These are phyloP conservation scores for Iris pallida DNA, from an alignment of 116 monocot genomes.

Conservation along the genomic window DNA sequence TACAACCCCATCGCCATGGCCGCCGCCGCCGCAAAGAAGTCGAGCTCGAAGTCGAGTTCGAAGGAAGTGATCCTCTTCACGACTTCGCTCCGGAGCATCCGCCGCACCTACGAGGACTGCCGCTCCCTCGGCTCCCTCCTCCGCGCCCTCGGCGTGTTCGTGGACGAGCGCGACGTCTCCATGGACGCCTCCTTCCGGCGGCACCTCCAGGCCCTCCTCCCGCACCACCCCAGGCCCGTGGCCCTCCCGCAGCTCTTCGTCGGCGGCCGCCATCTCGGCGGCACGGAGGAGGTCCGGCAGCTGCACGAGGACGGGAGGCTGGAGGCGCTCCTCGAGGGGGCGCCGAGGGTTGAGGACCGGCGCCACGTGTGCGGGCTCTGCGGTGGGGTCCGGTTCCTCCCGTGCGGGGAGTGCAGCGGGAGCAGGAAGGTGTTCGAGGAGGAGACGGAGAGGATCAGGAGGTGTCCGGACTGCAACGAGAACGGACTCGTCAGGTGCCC, in stretches of 20 bases:
- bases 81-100: conserved; percentile 22
- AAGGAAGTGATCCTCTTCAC: conserved; percentile 15
- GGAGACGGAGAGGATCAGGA: conserved; percentile 24
- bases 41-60: neutral
- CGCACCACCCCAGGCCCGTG: neutral
- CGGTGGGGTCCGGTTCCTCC: conserved; percentile 43
- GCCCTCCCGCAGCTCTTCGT: conserved; percentile 46
- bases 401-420: conserved; percentile 37
- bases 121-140: conserved; percentile 18
- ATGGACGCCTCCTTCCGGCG: conserved; percentile 26
- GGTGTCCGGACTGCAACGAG: conserved; percentile 48
- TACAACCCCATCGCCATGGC: too few relatives aligned
- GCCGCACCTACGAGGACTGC: conserved; percentile 35
- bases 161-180: conserved; percentile 24
- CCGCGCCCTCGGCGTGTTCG: conserved; percentile 18
- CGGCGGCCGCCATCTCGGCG: conserved; percentile 25
- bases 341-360: conserved; percentile 29
- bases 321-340: conserved; percentile 33
- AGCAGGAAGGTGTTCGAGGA: conserved; percentile 49
- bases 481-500: conserved; percentile 56
- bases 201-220: conserved; percentile 31
- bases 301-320: conserved; percentile 46
- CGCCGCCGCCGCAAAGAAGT: too few relatives aligned
- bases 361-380: conserved; percentile 36
- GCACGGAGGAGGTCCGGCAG: conserved; percentile 44